Percentiles rank a stretch among this genome's conserved stretches.
Evolutionary conservation across 768 basidiomycete genomes (phyloP).

Genomic region (Austroboletus eburneus): DNA sequence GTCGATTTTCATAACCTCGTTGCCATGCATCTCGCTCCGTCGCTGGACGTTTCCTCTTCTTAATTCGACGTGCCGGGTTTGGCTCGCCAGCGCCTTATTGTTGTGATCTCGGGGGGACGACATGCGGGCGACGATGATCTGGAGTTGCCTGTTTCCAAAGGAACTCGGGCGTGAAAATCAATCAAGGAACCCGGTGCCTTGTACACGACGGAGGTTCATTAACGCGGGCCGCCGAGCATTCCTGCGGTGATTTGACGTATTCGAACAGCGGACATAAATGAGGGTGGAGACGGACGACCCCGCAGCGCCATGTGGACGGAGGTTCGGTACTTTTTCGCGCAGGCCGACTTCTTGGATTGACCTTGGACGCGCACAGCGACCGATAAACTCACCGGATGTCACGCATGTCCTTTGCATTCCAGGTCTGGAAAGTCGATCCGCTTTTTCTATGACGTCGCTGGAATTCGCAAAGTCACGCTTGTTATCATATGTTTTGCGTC

Average conservation of each 20-base stretch:
- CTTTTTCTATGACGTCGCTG: too few relatives aligned
- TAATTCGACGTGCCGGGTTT: conserved; percentile 20
- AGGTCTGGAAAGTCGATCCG: conserved; percentile 19
- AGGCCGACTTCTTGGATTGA: too few relatives aligned
- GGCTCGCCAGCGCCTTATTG: conserved; percentile 15
- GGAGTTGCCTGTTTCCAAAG: conserved; percentile 27
- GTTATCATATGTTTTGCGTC: conserved; percentile 36
- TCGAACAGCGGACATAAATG: too few relatives aligned
- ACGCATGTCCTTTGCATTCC: conserved; percentile 17
- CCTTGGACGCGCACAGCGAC: too few relatives aligned
- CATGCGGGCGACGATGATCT: conserved; percentile 24
- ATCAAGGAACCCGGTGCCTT: conserved; percentile 29
- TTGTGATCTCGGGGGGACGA: conserved; percentile 14
- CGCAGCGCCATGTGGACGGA: conserved; percentile 18
- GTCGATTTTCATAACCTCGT: conserved; percentile 13
- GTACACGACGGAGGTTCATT: conserved; percentile 14
- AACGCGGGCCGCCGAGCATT: conserved; percentile 20
- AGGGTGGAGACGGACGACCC: too few relatives aligned
- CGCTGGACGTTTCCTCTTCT: conserved; percentile 21
- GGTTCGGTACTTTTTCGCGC: too few relatives aligned
- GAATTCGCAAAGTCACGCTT: too few relatives aligned
- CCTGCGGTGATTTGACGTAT: conserved; percentile 26
- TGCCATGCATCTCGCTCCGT: conserved; percentile 20
- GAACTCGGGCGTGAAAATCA: conserved; percentile 23
- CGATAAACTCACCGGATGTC: conserved; percentile 26